phyloP scores from a whole-genome alignment of 2,329 filamentous ascomycete genomes.

The Acephala macrosclerotiorum region DNA sequence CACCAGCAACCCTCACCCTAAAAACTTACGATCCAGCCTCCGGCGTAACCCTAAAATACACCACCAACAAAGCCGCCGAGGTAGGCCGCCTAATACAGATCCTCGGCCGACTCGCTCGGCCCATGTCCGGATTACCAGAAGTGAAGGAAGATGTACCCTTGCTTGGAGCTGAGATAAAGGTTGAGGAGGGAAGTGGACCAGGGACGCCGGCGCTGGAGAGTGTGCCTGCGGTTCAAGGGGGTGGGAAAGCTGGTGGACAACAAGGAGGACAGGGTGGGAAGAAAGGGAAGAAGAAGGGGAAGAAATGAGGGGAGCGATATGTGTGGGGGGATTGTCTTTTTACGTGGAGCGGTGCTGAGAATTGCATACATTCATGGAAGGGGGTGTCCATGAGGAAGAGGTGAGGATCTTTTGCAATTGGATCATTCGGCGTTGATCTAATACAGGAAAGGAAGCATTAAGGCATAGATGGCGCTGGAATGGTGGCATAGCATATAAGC shows the following conservation, averaged over 20 bases:
- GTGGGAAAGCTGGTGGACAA: slow-evolving; percentile 61
- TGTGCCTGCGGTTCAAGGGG: slow-evolving; percentile 50
- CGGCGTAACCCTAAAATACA: slow-evolving; percentile 88
- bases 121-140: slow-evolving; percentile 64
- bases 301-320: slow-evolving; percentile 57
- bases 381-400: background rate
- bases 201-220: slow-evolving; percentile 38
- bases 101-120: slow-evolving; percentile 77
- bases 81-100: slow-evolving; percentile 81
- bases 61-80: slow-evolving; percentile 89
- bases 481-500: slow-evolving; percentile 14
- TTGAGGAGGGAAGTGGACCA: slow-evolving; percentile 8
- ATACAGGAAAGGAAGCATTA: no score
- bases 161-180: slow-evolving; percentile 27
- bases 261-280: slow-evolving; percentile 47
- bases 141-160: slow-evolving; percentile 47
- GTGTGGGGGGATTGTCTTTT: background rate
- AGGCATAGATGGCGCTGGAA: slow-evolving; percentile 26
- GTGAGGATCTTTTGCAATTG: no score
- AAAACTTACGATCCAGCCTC: slow-evolving; percentile 89
- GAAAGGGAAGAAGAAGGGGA: slow-evolving; percentile 77
- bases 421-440: no score
- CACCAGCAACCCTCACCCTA: slow-evolving; percentile 74
- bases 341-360: background rate
- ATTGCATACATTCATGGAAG: background rate